These are phyloP conservation scores for Solidago caesia DNA, from an alignment of 129 eudicot genomes.

Conservation along the genomic window DNA sequence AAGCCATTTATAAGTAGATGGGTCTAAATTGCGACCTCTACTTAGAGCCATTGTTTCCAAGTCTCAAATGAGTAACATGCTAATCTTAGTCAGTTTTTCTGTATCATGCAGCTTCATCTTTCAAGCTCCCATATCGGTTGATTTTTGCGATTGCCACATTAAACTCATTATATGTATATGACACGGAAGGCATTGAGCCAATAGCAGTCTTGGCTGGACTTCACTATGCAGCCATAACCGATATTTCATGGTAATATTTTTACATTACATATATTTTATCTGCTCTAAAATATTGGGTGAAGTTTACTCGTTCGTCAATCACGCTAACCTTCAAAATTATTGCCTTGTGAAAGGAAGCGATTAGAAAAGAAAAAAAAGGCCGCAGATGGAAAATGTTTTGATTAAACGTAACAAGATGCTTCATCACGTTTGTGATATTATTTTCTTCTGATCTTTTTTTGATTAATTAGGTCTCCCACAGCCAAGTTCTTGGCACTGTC, in stretches of 20 bases:
- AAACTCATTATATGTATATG: constrained; percentile 85
- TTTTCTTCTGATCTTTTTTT: not conserved
- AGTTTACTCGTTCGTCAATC: too few relatives aligned
- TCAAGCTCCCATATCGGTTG: constrained; percentile 91
- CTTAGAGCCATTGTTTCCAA: constrained; percentile 11
- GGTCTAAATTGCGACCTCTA: too few relatives aligned
- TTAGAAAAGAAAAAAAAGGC: too few relatives aligned
- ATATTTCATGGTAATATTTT: constrained; percentile 74
- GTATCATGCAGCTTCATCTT: constrained; percentile 55
- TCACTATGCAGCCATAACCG: constrained; percentile 98
- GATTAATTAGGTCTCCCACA: constrained; percentile 61
- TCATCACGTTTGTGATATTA: not conserved
- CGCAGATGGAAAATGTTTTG: not conserved
- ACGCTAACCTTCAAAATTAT: too few relatives aligned
- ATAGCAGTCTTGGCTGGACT: constrained; percentile 88
- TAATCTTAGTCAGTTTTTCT: not conserved
- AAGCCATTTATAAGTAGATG: too few relatives aligned
- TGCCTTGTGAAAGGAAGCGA: too few relatives aligned
- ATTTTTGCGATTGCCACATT: constrained; percentile 89
- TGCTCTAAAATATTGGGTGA: not conserved
- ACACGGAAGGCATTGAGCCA: constrained; percentile 79
- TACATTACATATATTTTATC: not conserved
- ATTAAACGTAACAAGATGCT: not conserved
- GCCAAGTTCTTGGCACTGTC: constrained; percentile 78
- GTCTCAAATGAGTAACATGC: not conserved